phyloP scores from a whole-genome alignment of 2,329 filamentous ascomycete genomes.

The Aaosphaeria pasadenensis region DNA sequence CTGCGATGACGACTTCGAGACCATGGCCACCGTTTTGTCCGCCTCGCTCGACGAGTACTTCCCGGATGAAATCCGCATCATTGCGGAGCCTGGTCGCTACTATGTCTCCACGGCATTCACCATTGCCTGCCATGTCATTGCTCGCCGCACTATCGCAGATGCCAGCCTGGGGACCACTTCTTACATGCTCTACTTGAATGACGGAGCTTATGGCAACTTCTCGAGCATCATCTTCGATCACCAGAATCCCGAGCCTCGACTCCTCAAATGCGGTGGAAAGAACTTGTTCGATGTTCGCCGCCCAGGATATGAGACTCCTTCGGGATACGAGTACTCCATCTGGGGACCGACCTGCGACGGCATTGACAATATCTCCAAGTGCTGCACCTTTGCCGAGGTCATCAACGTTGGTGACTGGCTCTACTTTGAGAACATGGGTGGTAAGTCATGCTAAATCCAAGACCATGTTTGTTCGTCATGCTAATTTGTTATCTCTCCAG shows the following conservation, averaged over 20 bases:
- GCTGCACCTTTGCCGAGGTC: constrained; percentile 70
- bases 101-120: constrained; percentile 94
- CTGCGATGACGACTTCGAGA: constrained; percentile 86
- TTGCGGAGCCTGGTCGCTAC: constrained; percentile 94
- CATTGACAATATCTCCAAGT: constrained; percentile 89
- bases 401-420: constrained; percentile 96
- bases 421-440: constrained; percentile 97
- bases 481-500: constrained; percentile 35
- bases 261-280: constrained; percentile 63
- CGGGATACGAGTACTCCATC: constrained; percentile 79
- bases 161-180: constrained; percentile 63
- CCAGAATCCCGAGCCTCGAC: constrained; percentile 82
- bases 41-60: constrained; percentile 84
- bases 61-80: constrained; percentile 77
- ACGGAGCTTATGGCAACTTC: constrained; percentile 97
- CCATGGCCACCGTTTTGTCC: constrained; percentile 78
- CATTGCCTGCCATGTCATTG: constrained; percentile 92
- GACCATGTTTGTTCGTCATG: neutral
- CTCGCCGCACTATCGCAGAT: constrained; percentile 81
- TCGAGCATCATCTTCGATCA: constrained; percentile 99
- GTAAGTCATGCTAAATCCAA: neutral
- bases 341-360: constrained; percentile 98
- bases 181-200: constrained; percentile 98
- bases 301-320: constrained; percentile 45
- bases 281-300: constrained; percentile 52